Percentiles rank a stretch among this genome's conserved stretches.
phyloP scores from a whole-genome alignment of 1,284 basidiomycete species.

The Lignosus rhinocerotis region DNA sequence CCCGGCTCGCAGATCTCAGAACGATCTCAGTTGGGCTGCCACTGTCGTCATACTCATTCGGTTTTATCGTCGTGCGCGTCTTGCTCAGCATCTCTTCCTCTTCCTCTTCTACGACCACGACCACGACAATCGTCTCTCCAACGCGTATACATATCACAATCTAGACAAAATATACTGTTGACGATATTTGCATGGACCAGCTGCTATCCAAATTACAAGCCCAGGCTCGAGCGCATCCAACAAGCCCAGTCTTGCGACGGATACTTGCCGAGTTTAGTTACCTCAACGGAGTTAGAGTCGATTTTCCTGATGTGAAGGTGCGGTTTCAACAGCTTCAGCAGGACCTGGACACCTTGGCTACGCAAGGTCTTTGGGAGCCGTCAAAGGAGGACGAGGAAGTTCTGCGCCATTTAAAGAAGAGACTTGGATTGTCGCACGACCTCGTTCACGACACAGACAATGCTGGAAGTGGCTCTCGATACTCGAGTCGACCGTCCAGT shows the following conservation, averaged over 20 bases:
- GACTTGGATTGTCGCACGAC: conserved; percentile 18
- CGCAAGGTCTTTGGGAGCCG: conserved; percentile 35
- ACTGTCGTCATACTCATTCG: not conserved
- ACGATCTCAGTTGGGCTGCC: not conserved
- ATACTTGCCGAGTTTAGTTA: conserved; percentile 10
- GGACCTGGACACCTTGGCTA: conserved; percentile 31
- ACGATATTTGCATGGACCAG: conserved; percentile 10
- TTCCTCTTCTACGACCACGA: not conserved
- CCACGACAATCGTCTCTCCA: not conserved
- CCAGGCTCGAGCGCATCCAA: conserved; percentile 17
- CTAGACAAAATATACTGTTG: too few relatives aligned
- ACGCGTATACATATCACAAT: not conserved
- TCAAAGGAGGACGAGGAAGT: conserved; percentile 35
- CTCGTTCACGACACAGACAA: not conserved
- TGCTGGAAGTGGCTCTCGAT: conserved; percentile 1
- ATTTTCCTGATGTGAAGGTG: conserved; percentile 7
- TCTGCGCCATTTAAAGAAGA: conserved; percentile 29
- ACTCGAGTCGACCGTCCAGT: not conserved
- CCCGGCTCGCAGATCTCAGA: not conserved
- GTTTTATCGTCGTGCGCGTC: not conserved
- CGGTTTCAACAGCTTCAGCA: conserved; percentile 13
- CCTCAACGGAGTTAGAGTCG: conserved; percentile 7
- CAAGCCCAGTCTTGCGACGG: conserved; percentile 12
- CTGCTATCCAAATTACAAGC: conserved; percentile 15
- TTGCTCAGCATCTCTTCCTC: not conserved